Base-by-base conservation (phyloP, 2,329 filamentous ascomycete genomes). In the Pyrenochaeta sp. region DNA sequence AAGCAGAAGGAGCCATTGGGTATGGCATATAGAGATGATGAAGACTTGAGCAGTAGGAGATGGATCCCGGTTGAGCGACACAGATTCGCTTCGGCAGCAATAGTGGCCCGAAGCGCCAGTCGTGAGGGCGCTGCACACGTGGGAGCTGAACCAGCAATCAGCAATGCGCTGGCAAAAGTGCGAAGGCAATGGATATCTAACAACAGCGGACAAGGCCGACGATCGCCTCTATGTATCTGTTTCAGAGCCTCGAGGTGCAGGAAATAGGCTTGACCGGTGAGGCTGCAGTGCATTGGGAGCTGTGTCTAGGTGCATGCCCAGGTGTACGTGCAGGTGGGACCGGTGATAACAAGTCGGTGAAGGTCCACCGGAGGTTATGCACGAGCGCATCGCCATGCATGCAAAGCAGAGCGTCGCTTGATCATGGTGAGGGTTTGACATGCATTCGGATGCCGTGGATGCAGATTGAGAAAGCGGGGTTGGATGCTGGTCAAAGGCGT, bases 291-390 rank as follows among this genome's bases (percentile, higher is more conserved):
- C 65, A 56, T 27, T 63, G 56, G 42, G 39, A 23, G 51, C 45
- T 57, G 49, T 53, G 56, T 36, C 51, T 18, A n/a, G 39, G 49
- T 50, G 42, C 56, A 55, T 54, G 23, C 23, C 23, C 23, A 27
- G 23, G 23, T 27, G 45, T 50, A 48, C 35, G 41, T 52, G 55
- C 56, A 55, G 23, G 47, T 32, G 27, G n/a, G 40, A 58, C 59
- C 59, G 54, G 60, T 67, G 52, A 56, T 55, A 44, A 54, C 20
- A 51, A 62, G 62, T 65, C 64, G 64, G 64, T 67, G 62, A 66
- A 58, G 46, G 54, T 57, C 60, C 61, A 54, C 56, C 39, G 39
- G 31, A 42, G 37, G 33, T 27, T 52, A 52, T 56, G 51, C 51
- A 60, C 44, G 54, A 41, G 17, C 45, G 40, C 40, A 51, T 18